Percentiles rank a stretch among this genome's conserved stretches.
phyloP scores from a whole-genome alignment of 768 basidiomycete species.

The Paxillus ammoniavirescens region DNA sequence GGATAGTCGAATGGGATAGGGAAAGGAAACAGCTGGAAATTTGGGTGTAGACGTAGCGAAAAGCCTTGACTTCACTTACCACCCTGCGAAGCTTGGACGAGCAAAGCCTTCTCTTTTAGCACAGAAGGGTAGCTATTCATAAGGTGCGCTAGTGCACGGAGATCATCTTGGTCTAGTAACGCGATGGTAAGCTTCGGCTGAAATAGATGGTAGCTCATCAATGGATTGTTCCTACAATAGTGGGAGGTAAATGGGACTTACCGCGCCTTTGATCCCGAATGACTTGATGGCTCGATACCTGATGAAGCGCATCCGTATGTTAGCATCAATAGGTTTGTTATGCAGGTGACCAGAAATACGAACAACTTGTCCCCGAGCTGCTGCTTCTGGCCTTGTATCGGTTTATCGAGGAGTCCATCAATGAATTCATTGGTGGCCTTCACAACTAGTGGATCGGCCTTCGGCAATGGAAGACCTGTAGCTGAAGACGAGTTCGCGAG shows the following conservation, averaged over 20 bases:
- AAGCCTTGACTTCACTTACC: slow-evolving; percentile 18
- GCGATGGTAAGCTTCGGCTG: slow-evolving; percentile 84
- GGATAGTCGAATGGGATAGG: background rate
- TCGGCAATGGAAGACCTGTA: slow-evolving; percentile 57
- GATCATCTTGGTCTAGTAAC: slow-evolving; percentile 81
- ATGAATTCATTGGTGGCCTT: slow-evolving; percentile 74
- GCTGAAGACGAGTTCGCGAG: slow-evolving; percentile 52
- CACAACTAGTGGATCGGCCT: slow-evolving; percentile 66
- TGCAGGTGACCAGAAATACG: slow-evolving; percentile 22
- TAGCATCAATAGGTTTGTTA: slow-evolving; percentile 14
- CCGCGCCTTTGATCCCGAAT: slow-evolving; percentile 79
- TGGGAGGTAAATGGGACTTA: slow-evolving; percentile 33
- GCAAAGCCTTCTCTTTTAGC: slow-evolving; percentile 72
- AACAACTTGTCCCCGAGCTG: slow-evolving; percentile 76
- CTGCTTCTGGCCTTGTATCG: slow-evolving; percentile 69
- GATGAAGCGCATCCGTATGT: slow-evolving; percentile 24
- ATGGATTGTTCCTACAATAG: background rate
- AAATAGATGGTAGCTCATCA: slow-evolving; percentile 4
- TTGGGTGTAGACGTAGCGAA: background rate
- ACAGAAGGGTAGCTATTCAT: slow-evolving; percentile 85
- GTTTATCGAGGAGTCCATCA: slow-evolving; percentile 55
- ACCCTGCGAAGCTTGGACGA: slow-evolving; percentile 25
- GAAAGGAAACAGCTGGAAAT: background rate
- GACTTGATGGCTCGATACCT: slow-evolving; percentile 64
- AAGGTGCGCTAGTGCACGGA: slow-evolving; percentile 78